Percentiles rank a stretch among this genome's conserved stretches.
Evolutionary conservation across 768 basidiomycete genomes (phyloP).

Genomic region (Clathrus columnatus): DNA sequence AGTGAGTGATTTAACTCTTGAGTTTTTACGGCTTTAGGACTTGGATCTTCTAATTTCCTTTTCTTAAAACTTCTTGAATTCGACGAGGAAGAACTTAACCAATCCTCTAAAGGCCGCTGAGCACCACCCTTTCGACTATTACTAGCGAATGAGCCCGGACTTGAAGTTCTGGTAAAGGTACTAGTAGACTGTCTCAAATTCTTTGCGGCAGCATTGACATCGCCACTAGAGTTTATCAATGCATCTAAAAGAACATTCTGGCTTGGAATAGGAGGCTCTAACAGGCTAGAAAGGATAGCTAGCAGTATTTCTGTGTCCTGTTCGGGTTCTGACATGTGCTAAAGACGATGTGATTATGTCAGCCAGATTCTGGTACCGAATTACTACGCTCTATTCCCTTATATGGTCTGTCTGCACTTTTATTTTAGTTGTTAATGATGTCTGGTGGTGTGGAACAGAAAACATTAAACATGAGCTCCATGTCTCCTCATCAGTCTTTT

Average conservation of each 20-base stretch:
- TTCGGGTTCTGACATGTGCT: constrained; percentile 1
- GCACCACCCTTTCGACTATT: constrained; percentile 44
- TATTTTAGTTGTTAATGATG: not conserved
- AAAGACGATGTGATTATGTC: not conserved
- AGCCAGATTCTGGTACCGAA: not conserved
- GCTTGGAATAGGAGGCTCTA: constrained; percentile 27
- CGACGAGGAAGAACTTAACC: constrained; percentile 35
- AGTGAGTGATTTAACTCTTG: not conserved
- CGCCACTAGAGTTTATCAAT: constrained; percentile 46
- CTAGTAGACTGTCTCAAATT: constrained; percentile 11
- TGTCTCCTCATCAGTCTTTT: not conserved
- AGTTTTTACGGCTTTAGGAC: not conserved
- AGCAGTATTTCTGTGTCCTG: constrained; percentile 61
- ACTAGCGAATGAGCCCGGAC: no score
- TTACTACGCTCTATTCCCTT: not conserved
- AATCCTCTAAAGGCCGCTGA: constrained; percentile 35
- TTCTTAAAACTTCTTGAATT: constrained; percentile 16
- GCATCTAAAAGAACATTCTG: constrained; percentile 46
- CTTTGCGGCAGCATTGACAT: constrained; percentile 44
- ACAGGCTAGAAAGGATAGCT: constrained; percentile 55
- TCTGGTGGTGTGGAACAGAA: constrained; percentile 1
- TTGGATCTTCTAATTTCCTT: constrained; percentile 4
- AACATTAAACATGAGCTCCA: not conserved
- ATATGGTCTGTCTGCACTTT: not conserved
- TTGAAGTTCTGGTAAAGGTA: constrained; percentile 31